phyloP scores from a whole-genome alignment of 352 stramenopile genomes.

The Hyaloperonospora brassicae region DNA sequence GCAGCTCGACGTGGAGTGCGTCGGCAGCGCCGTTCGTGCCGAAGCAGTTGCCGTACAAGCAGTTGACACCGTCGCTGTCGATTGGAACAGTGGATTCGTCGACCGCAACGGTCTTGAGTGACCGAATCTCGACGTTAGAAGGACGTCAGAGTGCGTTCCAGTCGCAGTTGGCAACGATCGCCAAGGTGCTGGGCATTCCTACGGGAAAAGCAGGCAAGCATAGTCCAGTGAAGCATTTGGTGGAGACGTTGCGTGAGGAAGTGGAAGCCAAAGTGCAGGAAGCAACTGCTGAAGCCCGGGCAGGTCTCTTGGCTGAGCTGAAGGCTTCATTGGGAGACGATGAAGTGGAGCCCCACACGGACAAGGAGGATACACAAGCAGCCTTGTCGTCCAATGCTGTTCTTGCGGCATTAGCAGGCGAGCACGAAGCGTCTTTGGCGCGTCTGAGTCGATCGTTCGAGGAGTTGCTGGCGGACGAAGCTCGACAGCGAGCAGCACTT shows the following conservation, averaged over 20 bases:
- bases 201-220: slow-evolving; percentile 63
- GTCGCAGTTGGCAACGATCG: slow-evolving; percentile 75
- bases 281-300: slow-evolving; percentile 5
- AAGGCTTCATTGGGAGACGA: slow-evolving; percentile 10
- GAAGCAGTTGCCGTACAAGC: slow-evolving; percentile 22
- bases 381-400: slow-evolving; percentile 41
- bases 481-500: slow-evolving; percentile 47
- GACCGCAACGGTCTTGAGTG: slow-evolving; percentile 40
- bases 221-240: slow-evolving; percentile 56
- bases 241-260: slow-evolving; percentile 66
- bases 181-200: slow-evolving; percentile 57
- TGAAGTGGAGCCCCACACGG: not conserved
- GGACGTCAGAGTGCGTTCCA: slow-evolving; percentile 75
- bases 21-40: slow-evolving; percentile 24
- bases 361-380: slow-evolving; percentile 1
- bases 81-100: slow-evolving; percentile 9
- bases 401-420: slow-evolving; percentile 47
- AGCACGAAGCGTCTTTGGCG: slow-evolving; percentile 64
- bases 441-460: slow-evolving; percentile 65
- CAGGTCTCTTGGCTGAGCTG: slow-evolving; percentile 12
- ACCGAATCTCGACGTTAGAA: slow-evolving; percentile 75
- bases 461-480: slow-evolving; percentile 47
- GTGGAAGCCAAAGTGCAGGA: slow-evolving; percentile 32
- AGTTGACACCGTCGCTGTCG: slow-evolving; percentile 6
- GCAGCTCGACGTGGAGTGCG: slow-evolving; percentile 14